These are phyloP conservation scores for Amanita brunnescens DNA, from an alignment of 768 basidiomycete species.

Conservation along the genomic window DNA sequence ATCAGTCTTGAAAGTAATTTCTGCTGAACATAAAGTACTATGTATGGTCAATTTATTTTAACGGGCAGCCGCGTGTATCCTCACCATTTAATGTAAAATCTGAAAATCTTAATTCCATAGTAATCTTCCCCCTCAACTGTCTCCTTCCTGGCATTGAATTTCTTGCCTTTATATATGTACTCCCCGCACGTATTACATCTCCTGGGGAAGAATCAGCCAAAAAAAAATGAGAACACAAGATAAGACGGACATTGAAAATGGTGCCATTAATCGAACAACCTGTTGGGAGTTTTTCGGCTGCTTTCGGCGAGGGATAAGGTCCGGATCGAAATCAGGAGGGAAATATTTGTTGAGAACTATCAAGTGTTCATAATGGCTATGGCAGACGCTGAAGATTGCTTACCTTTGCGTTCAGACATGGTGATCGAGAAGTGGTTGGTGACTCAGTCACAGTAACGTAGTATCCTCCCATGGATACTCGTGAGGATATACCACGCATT, in stretches of 20 bases:
- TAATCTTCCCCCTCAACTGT: slow-evolving; percentile 97
- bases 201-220: slow-evolving; percentile 33
- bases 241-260: slow-evolving; percentile 82
- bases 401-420: slow-evolving; percentile 85
- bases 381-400: slow-evolving; percentile 6
- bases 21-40: slow-evolving; percentile 92
- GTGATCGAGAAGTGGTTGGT: slow-evolving; percentile 14
- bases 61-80: slow-evolving; percentile 17
- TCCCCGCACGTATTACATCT: slow-evolving; percentile 94
- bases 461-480: slow-evolving; percentile 24
- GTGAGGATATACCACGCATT: slow-evolving; percentile 40
- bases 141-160: slow-evolving; percentile 98
- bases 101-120: slow-evolving; percentile 94
- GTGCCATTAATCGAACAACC: slow-evolving; percentile 98
- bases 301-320: slow-evolving; percentile 87
- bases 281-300: slow-evolving; percentile 92
- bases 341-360: slow-evolving; percentile 91
- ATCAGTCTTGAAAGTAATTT: slow-evolving; percentile 99
- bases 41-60: slow-evolving; percentile 1
- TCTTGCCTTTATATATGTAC: slow-evolving; percentile 99
- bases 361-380: background rate
- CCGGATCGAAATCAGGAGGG: slow-evolving; percentile 97
- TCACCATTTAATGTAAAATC: slow-evolving; percentile 88
- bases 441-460: too few species aligned
- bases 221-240: background rate